A percentile compares a stretch with the other conserved stretches of the same genome.
Conservation (phyloP, 83 land plant species). For the Picea engelmannii region DNA sequence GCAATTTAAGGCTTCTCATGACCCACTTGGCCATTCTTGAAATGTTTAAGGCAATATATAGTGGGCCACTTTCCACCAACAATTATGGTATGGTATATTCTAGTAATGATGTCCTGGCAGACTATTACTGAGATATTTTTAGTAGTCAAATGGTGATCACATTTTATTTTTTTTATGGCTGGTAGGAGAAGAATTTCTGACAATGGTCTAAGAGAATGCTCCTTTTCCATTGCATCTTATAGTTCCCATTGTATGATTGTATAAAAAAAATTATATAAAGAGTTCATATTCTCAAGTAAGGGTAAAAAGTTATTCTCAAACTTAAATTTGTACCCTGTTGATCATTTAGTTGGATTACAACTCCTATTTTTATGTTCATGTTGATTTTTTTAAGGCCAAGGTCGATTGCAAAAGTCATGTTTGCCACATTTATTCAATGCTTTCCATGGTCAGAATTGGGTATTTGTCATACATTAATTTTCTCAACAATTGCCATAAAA, state of each 20-base stretch:
- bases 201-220: neutral
- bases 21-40: neutral
- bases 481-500: no score
- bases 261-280: neutral
- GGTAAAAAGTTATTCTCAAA: neutral
- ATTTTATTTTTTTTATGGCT: neutral
- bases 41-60: neutral
- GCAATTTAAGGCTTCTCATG: neutral
- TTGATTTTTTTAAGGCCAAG: no score
- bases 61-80: neutral
- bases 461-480: no score
- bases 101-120: no score
- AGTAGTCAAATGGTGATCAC: neutral
- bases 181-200: neutral
- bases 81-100: neutral
- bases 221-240: neutral
- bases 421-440: no score
- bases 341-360: no score
- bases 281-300: neutral
- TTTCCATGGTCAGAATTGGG: no score
- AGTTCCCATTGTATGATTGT: neutral
- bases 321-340: no score
- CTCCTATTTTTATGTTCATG: no score
- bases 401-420: no score
- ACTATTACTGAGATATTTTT: neutral